Evolutionary conservation across 2,329 filamentous ascomycete genomes (phyloP).

Genomic region (Arthroderma sp.): DNA sequence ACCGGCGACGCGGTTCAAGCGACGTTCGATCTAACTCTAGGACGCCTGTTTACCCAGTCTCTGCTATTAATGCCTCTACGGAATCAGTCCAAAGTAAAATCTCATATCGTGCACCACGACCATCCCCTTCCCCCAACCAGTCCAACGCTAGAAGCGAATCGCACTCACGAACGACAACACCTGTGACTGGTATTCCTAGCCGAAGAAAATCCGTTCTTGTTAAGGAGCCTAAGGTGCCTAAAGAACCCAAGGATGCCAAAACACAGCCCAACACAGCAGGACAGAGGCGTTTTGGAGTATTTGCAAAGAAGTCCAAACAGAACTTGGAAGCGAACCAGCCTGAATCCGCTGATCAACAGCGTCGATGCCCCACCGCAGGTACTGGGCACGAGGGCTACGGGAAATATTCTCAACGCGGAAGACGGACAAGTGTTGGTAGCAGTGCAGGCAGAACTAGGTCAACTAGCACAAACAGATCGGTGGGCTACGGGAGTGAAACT

Average conservation of each 20-base stretch:
- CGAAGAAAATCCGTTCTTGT: slow-evolving; percentile 14
- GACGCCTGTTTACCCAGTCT: slow-evolving; percentile 17
- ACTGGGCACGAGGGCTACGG: slow-evolving; percentile 69
- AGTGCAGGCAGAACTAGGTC: slow-evolving; percentile 28
- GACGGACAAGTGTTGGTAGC: slow-evolving; percentile 30
- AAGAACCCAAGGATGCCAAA: slow-evolving; percentile 21
- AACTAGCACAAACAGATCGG: slow-evolving; percentile 27
- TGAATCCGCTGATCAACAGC: slow-evolving; percentile 44
- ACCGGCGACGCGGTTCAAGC: slow-evolving; percentile 39
- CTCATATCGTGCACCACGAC: slow-evolving; percentile 18
- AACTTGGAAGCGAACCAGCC: slow-evolving; percentile 35
- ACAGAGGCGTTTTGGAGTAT: slow-evolving; percentile 62
- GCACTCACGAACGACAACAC: slow-evolving; percentile 19
- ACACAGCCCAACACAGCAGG: slow-evolving; percentile 16
- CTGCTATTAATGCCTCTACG: slow-evolving; percentile 22
- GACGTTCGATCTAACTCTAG: slow-evolving; percentile 20
- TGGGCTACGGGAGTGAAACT: slow-evolving; percentile 28
- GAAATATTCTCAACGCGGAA: slow-evolving; percentile 33
- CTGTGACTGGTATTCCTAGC: slow-evolving; percentile 12
- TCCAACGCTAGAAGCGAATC: background rate
- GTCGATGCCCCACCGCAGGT: slow-evolving; percentile 77
- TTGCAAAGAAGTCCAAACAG: slow-evolving; percentile 58
- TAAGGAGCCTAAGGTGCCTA: slow-evolving; percentile 6
- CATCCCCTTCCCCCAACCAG: slow-evolving; percentile 6
- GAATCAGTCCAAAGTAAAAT: slow-evolving; percentile 26